Evolutionary conservation across 805 yeast genomes (phyloP).

Genomic region (Metschnikowia bowlesiae): DNA sequence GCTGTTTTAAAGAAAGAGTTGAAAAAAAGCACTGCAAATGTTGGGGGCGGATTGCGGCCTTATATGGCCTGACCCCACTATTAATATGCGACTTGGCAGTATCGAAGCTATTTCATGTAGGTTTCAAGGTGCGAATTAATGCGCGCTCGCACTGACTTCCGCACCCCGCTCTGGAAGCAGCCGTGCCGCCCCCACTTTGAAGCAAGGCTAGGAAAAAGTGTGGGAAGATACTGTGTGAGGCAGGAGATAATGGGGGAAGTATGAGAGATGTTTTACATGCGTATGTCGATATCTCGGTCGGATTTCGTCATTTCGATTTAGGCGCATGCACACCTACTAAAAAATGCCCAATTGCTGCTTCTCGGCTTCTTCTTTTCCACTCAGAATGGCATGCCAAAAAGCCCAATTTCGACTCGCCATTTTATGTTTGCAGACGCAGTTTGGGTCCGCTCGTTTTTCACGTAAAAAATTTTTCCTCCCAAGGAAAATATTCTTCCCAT

Average conservation of each 20-base stretch:
- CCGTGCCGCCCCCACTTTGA: neutral
- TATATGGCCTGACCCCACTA: conserved; percentile 2
- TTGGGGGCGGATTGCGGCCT: conserved; percentile 4
- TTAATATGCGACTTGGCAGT: conserved; percentile 1
- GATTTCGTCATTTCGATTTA: neutral
- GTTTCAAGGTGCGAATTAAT: conserved; percentile 1
- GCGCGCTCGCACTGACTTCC: neutral
- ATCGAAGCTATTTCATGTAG: conserved; percentile 1
- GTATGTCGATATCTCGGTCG: neutral
- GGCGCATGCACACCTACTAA: neutral
- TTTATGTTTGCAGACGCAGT: too few species aligned
- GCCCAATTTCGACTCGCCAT: too few species aligned
- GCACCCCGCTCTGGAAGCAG: neutral
- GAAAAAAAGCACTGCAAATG: neutral
- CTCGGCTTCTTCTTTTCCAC: neutral
- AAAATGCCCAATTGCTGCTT: neutral
- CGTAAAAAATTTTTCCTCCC: too few species aligned
- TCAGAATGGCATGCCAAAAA: neutral
- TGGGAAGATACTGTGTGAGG: neutral
- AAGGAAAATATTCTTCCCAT: neutral
- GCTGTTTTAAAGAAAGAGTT: neutral
- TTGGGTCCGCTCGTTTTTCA: too few species aligned
- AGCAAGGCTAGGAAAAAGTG: neutral
- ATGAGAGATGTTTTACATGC: neutral
- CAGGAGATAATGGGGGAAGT: neutral